Conservation (phyloP, 2,329 filamentous ascomycete genomes). For the Gaeumannomyces tritici region DNA sequence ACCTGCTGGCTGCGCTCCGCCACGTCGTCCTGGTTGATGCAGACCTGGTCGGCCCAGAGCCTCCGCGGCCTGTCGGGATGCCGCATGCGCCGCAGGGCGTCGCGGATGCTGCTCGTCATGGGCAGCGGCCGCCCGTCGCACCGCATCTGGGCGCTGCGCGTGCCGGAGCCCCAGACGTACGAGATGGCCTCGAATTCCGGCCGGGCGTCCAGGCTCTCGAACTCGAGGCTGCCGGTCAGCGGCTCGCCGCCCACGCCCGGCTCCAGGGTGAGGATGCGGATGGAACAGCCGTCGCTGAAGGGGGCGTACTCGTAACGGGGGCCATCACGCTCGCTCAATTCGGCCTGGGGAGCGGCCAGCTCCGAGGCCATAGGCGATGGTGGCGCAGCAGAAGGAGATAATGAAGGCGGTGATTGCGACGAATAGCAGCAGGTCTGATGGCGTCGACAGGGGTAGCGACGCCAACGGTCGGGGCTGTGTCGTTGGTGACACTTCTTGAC, state of each 20-base stretch:
- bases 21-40: slow-evolving; percentile 14
- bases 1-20: slow-evolving; percentile 13
- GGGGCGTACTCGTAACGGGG: not conserved
- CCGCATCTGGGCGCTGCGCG: not conserved
- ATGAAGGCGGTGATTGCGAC: not conserved
- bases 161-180: not conserved
- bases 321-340: not conserved
- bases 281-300: not conserved
- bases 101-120: not conserved
- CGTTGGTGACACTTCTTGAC: not conserved
- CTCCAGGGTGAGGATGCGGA: not conserved
- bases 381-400: no score
- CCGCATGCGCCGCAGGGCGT: not conserved
- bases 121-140: not conserved
- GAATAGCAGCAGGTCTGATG: not conserved
- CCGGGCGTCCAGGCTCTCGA: not conserved
- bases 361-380: not conserved
- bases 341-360: not conserved
- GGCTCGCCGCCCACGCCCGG: not conserved
- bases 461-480: no score
- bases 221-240: not conserved
- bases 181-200: not conserved
- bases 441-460: not conserved
- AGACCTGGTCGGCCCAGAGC: slow-evolving; percentile 15
- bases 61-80: not conserved